Evolutionary conservation across 2,329 filamentous ascomycete species (phyloP), one percentile per base, ranked within the genome.

Genomic region (Neonectria coccinea): DNA sequence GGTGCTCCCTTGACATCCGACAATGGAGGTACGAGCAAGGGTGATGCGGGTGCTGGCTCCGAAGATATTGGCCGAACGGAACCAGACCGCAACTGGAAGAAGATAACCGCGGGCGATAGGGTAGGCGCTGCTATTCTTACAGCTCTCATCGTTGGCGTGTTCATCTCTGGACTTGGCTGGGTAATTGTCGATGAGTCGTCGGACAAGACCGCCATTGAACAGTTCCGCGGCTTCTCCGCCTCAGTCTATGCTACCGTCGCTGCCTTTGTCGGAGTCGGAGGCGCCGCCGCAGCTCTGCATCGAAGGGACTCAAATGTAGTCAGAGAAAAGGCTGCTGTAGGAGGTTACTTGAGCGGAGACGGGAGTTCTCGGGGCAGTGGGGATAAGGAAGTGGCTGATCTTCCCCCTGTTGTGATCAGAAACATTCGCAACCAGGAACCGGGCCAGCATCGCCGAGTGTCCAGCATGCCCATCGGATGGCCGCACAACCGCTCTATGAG

Each of bases 41-140:
- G 84, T 14, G 75, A 85, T 60, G 79, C 84, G 3, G 74, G 75
- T 5, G 81, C 79, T 8, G 85, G 85, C 42, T 81, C 83, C 8
- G 76, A 77, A 20, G 84, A 86, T 67, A 79, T 80, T 42, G 83
- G 79, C 50, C 76, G 79, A n/a, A 76, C 75, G 12, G 67, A 72
- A 59, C 78, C 60, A 14, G 70, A 73, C 12, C 72, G 56, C 31
- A 67, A 64, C 44, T 77, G 72, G 52, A 64, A 63, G 20, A 68
- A 71, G 27, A 75, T 81, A 20, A 87, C 86, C 3, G 83, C 82
- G 1, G 88, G 84, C 8, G 92, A 94, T 73, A 87, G 82, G 66
- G 90, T 87, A 7, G 92, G 91, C 11, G 92, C 91, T 41, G 86
- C 86, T 11, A 85, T 93, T 64, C 68, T 83, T 55, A 94, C 91